A percentile compares a stretch with the other conserved stretches of the same genome.
These are phyloP conservation scores for Nicotiana attenuata DNA, from an alignment of 257 asterid genomes.

Conservation along the genomic window DNA sequence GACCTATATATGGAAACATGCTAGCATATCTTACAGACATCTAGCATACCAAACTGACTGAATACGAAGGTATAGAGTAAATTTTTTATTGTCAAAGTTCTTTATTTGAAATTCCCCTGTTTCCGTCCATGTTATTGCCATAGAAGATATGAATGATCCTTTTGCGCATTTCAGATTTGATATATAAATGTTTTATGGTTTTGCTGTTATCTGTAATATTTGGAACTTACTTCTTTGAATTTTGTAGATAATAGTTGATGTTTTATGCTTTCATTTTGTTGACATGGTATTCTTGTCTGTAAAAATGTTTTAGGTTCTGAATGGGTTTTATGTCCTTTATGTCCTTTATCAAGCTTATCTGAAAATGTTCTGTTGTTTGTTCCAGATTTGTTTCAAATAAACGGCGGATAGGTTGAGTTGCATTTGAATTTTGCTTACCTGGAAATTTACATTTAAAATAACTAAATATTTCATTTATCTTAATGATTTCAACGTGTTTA, in stretches of 20 bases:
- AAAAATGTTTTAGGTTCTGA: not conserved
- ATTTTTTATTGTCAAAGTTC: not conserved
- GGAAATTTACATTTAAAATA: not conserved
- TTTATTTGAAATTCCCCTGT: not conserved
- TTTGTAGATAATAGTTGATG: not conserved
- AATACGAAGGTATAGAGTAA: not conserved
- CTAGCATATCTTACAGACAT: not conserved
- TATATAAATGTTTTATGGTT: not conserved
- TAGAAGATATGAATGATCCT: not conserved
- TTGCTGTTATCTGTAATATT: not conserved
- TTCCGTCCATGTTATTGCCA: not conserved
- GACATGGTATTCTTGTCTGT: slow-evolving; percentile 1
- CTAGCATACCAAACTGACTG: not conserved
- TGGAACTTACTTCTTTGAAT: not conserved
- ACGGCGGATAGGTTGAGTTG: not conserved
- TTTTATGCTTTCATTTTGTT: not conserved
- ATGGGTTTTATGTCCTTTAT: not conserved
- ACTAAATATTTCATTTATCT: not conserved
- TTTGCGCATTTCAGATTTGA: not conserved
- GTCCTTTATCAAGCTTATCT: not conserved
- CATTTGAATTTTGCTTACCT: not conserved
- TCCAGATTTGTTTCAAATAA: not conserved
- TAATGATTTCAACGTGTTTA: slow-evolving; percentile 6
- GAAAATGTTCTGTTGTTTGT: not conserved
- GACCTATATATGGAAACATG: not conserved